Conservation (phyloP, 2,329 filamentous ascomycete genomes). For the Nigrograna mackinnonii region DNA sequence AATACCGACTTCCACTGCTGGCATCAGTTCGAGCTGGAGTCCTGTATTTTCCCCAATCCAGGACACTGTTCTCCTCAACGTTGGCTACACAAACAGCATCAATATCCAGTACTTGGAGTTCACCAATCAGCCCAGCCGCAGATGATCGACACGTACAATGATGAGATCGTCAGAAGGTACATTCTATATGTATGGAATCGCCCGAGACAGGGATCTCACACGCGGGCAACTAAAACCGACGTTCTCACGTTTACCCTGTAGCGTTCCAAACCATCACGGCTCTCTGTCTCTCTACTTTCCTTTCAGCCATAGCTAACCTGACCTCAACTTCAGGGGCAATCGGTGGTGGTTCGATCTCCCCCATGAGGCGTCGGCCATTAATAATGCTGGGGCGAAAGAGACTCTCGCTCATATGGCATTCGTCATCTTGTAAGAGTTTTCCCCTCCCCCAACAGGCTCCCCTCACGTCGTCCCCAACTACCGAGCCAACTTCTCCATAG, state of each 20-base stretch:
- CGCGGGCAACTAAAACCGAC: no score
- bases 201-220: no score
- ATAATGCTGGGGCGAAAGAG: constrained; percentile 1
- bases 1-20: not conserved
- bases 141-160: no score
- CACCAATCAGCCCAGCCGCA: no score
- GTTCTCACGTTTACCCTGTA: no score
- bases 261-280: no score
- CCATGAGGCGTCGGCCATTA: constrained; percentile 2
- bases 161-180: no score
- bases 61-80: no score
- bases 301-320: no score
- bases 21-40: constrained; percentile 3
- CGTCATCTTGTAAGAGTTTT: constrained; percentile 2
- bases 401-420: constrained; percentile 1
- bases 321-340: not conserved
- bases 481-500: constrained; percentile 15
- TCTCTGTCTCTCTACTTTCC: no score
- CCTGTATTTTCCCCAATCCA: not conserved
- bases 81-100: not conserved
- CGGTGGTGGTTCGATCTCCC: constrained; percentile 3
- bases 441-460: constrained; percentile 15
- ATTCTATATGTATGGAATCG: no score
- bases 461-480: constrained; percentile 18
- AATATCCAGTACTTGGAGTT: not conserved